phyloP scores from a whole-genome alignment of 257 asterid species.

The Schizonepeta tenuifolia region DNA sequence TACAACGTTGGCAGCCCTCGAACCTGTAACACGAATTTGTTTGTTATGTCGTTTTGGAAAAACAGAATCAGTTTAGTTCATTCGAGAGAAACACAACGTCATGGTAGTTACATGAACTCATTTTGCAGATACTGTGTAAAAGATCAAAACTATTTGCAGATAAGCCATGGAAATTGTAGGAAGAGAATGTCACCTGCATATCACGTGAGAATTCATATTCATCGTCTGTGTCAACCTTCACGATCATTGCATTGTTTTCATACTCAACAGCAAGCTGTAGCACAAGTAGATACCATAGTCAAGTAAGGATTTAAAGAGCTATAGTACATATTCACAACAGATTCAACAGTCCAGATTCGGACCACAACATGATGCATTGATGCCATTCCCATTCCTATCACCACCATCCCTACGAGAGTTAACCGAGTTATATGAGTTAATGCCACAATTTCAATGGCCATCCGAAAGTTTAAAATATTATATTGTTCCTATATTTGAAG shows the following conservation, averaged over 20 bases:
- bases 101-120: neutral
- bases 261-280: slow-evolving; percentile 98
- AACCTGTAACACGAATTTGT: slow-evolving; percentile 56
- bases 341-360: neutral
- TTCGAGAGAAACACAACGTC: too few species aligned
- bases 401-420: slow-evolving; percentile 9
- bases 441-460: neutral
- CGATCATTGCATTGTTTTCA: slow-evolving; percentile 74
- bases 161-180: neutral
- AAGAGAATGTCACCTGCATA: slow-evolving; percentile 69
- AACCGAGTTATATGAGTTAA: neutral
- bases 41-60: neutral
- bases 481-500: neutral
- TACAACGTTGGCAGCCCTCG: slow-evolving; percentile 88
- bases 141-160: neutral
- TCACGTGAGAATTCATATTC: slow-evolving; percentile 92
- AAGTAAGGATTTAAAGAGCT: slow-evolving; percentile 17
- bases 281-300: slow-evolving; percentile 21
- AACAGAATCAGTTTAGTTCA: neutral
- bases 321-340: neutral
- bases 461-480: too few species aligned
- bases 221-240: slow-evolving; percentile 94
- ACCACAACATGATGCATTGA: neutral
- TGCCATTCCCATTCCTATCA: neutral
- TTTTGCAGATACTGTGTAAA: neutral